Evolutionary conservation across 176 grass and related monocot genomes (phyloP).

Genomic region (Paspalum vaginatum): DNA sequence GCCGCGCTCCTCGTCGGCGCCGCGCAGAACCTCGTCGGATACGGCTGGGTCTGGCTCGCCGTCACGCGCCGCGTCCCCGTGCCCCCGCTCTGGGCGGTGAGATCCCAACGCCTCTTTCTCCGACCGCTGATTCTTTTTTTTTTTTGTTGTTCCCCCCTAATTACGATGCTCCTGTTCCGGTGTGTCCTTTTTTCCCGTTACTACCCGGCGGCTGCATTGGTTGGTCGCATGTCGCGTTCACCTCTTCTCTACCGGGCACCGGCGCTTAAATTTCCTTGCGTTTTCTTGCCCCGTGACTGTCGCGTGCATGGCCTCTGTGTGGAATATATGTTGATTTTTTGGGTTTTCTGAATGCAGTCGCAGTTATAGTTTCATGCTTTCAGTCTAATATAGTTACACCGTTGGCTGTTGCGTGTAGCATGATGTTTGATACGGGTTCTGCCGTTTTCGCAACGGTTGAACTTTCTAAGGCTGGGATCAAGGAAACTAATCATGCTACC

Average conservation of each 20-base stretch:
- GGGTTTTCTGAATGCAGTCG: not conserved
- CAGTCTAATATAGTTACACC: not conserved
- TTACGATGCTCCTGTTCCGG: constrained; percentile 18
- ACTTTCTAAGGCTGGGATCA: constrained; percentile 14
- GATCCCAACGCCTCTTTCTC: constrained; percentile 30
- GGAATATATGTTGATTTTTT: not conserved
- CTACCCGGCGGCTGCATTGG: not conserved
- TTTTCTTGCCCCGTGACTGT: not conserved
- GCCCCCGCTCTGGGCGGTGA: constrained; percentile 82
- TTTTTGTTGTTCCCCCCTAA: not conserved
- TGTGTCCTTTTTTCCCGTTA: not conserved
- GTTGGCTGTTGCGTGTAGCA: not conserved
- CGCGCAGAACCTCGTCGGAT: constrained; percentile 77
- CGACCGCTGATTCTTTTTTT: no score
- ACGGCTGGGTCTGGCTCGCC: constrained; percentile 87
- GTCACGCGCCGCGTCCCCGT: constrained; percentile 54
- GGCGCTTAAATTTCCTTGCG: not conserved
- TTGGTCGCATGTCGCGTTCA: constrained; percentile 1
- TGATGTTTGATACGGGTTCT: not conserved
- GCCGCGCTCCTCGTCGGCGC: constrained; percentile 78
- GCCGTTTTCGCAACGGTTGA: not conserved
- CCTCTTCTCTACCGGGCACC: not conserved
- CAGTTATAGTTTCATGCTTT: not conserved
- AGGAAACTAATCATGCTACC: not conserved
- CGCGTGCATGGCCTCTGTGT: constrained; percentile 29